phyloP scores from a whole-genome alignment of 2,329 filamentous ascomycete species.

The Penicillium olsonii region DNA sequence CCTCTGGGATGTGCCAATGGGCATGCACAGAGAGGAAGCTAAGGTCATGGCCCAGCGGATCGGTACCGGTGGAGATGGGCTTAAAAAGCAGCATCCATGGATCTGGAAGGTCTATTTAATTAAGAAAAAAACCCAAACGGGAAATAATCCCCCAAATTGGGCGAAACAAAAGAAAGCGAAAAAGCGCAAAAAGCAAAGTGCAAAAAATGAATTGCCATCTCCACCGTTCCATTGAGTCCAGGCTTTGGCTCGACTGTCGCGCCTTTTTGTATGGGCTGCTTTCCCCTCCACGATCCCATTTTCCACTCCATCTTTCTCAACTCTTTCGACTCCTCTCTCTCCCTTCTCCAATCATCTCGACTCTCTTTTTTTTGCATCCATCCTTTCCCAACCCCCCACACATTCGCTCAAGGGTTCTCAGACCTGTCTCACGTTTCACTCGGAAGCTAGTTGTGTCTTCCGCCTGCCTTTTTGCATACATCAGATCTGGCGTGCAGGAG shows the following conservation, averaged over 20 bases:
- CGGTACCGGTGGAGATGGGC: slow-evolving; percentile 21
- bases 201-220: not conserved
- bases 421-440: slow-evolving; percentile 16
- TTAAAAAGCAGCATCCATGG: slow-evolving; percentile 14
- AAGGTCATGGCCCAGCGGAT: slow-evolving; percentile 13
- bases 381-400: not conserved
- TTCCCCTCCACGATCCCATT: not conserved
- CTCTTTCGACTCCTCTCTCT: not conserved
- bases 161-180: not conserved
- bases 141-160: not conserved
- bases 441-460: slow-evolving; percentile 6
- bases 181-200: no score
- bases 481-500: slow-evolving; percentile 15
- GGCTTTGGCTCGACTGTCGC: not conserved
- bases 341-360: not conserved
- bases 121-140: not conserved
- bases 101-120: slow-evolving; percentile 7
- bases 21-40: not conserved
- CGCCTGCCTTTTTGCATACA: slow-evolving; percentile 13
- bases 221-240: not conserved
- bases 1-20: slow-evolving; percentile 7
- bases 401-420: slow-evolving; percentile 4
- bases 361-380: slow-evolving; percentile 1
- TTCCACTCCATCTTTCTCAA: not conserved
- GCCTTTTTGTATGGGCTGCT: slow-evolving; percentile 6